Percentiles rank a stretch among this genome's conserved stretches.
These are phyloP conservation scores for Aspergillus sp. DNA, from an alignment of 2,329 filamentous ascomycete genomes.

Conservation along the genomic window DNA sequence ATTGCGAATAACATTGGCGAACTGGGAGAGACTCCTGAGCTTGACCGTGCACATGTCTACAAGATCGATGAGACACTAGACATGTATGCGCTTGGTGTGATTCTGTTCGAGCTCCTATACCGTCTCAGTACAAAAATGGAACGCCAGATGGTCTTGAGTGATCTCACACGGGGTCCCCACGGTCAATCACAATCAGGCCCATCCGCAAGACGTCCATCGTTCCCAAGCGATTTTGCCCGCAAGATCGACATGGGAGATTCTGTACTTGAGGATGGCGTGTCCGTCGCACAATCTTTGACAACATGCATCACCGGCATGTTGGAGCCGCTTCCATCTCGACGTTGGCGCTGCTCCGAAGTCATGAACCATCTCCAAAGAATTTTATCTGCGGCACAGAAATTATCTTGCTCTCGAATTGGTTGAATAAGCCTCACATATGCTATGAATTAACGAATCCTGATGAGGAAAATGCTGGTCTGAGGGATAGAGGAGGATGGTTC, in stretches of 20 bases:
- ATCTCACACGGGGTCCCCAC: constrained; percentile 32
- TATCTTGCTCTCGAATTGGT: not conserved
- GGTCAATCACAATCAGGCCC: not conserved
- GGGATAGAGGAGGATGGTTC: not conserved
- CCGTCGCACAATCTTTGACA: constrained; percentile 32
- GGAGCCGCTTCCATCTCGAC: constrained; percentile 29
- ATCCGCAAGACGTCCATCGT: constrained; percentile 14
- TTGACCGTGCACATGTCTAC: constrained; percentile 13
- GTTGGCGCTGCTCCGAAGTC: constrained; percentile 39
- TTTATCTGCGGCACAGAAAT: constrained; percentile 18
- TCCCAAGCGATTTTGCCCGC: constrained; percentile 37
- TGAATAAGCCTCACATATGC: not conserved
- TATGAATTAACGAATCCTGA: not conserved
- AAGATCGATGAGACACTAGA: constrained; percentile 54
- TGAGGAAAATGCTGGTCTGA: not conserved
- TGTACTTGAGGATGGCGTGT: constrained; percentile 21
- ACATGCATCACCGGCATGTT: constrained; percentile 43
- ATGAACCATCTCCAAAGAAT: constrained; percentile 32
- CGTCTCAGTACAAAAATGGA: constrained; percentile 53
- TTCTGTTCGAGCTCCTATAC: constrained; percentile 61
- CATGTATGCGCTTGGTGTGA: constrained; percentile 60
- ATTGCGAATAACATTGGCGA: not conserved
- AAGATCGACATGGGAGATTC: constrained; percentile 35
- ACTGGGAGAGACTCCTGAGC: not conserved
- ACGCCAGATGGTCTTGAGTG: constrained; percentile 41